Evolutionary conservation across 768 basidiomycete genomes (phyloP).

Genomic region (Leccinum variicolor): DNA sequence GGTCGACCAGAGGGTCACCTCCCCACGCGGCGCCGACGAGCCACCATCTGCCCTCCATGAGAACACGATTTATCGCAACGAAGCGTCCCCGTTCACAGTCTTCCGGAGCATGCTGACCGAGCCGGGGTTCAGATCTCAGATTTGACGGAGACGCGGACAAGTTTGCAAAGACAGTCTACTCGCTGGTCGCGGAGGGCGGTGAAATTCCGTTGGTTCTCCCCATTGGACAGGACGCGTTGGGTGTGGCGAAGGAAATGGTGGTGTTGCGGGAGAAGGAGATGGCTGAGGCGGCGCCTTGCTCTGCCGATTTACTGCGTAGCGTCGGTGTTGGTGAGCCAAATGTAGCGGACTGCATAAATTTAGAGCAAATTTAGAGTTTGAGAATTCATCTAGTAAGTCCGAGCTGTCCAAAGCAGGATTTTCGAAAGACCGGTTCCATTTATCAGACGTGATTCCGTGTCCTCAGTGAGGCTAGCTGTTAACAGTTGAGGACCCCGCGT

Average conservation of each 20-base stretch:
- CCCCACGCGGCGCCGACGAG: conserved; percentile 95
- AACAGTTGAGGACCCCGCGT: no score
- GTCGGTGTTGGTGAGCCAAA: no score
- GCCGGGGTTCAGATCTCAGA: not conserved
- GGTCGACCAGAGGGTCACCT: conserved; percentile 86
- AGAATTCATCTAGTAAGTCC: not conserved
- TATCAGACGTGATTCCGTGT: not conserved
- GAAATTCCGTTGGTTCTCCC: conserved; percentile 11
- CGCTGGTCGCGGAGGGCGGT: not conserved
- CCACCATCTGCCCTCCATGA: conserved; percentile 89
- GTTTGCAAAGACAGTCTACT: conserved; percentile 4
- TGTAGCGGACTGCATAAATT: not conserved
- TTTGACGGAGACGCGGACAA: conserved; percentile 14
- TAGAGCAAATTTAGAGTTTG: not conserved
- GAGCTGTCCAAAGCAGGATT: not conserved
- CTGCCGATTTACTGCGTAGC: conserved; percentile 4
- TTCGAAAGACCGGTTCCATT: no score
- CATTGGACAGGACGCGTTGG: conserved; percentile 13
- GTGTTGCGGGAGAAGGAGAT: not conserved
- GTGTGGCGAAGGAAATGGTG: not conserved
- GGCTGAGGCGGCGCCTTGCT: conserved; percentile 7
- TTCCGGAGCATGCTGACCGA: not conserved
- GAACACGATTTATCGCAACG: conserved; percentile 6
- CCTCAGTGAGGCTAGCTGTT: no score
- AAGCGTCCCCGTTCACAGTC: not conserved